phyloP scores from a whole-genome alignment of 2,329 filamentous ascomycete genomes.

The Fusarium multiceps region DNA sequence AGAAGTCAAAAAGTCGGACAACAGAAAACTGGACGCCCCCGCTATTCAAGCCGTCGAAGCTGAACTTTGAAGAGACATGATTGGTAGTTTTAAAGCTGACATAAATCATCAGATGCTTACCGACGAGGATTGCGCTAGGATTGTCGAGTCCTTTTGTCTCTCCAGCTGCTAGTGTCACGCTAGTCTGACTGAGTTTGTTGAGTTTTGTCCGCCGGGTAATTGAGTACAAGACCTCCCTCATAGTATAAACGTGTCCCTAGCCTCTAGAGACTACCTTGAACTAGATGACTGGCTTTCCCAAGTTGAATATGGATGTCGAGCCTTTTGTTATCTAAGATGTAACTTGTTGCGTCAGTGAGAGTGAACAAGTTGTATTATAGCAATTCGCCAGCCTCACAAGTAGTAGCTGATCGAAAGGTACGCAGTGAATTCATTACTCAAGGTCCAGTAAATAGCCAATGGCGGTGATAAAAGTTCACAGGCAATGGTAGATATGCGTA shows the following conservation, averaged over 20 bases:
- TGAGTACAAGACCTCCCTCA: too few species aligned
- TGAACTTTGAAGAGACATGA: neutral
- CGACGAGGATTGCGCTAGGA: too few species aligned
- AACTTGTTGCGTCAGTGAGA: neutral
- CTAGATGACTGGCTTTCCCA: too few species aligned
- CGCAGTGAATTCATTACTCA: too few species aligned
- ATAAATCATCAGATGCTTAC: neutral
- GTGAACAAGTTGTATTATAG: too few species aligned
- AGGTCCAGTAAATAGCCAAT: too few species aligned
- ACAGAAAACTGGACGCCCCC: neutral
- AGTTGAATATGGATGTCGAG: neutral
- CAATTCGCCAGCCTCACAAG: too few species aligned
- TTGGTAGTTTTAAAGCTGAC: neutral
- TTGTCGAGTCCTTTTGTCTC: neutral
- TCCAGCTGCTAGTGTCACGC: neutral
- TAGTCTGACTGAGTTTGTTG: conserved; percentile 11
- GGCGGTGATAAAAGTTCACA: neutral
- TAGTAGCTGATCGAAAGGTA: too few species aligned
- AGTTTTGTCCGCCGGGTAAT: neutral
- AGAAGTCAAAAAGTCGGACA: neutral
- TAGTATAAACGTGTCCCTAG: too few species aligned
- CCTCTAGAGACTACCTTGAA: too few species aligned
- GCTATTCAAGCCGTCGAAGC: neutral
- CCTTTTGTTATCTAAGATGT: neutral
- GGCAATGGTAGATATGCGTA: neutral